Base-by-base conservation (phyloP, 495 filamentous ascomycete species). In the Niebla homalea region DNA sequence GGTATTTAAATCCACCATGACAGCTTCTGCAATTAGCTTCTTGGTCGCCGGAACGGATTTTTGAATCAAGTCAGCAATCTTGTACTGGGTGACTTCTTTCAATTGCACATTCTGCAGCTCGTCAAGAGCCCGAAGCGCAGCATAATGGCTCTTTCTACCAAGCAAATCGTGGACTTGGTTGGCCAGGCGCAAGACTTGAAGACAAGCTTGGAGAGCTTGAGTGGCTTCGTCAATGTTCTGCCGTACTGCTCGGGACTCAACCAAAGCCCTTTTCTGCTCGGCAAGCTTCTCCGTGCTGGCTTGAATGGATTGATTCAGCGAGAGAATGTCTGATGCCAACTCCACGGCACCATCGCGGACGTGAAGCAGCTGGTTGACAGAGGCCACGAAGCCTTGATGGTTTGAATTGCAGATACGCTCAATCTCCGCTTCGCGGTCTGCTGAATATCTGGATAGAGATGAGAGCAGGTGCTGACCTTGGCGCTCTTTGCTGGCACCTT, bases 201-300 rank as follows among this genome's bases (percentile, higher is more conserved):
- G 68, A 53, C 90, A 97, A 59, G 92, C 85, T 57, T 84, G 84
- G 47, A 99, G 74, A 1, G 89, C 89, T 62, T 85, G 75, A 7
- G 81, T 85, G n/a, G 88, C 85, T 59, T 97, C 90, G 51, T 92
- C 85, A 50, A 97, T 94, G 54, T 96, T 99, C 62, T 94, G 88
- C n/a, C 89, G 79, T 29, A 97, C 86, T 44, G 81, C 80, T 43
- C 87, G 76, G 6, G 89, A 94, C 55, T 96, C 87, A 20, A 97
- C 93, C 20, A 97, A 69, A 0, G 81, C 83, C 67, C 87, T 88
- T 67, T 99, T 99, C 67, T 96, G 92, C 63, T 84, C 87, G 0
- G 88, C 90, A 15, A 99, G 71, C 57, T 86, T 89, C 70, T 96
- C 89, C 1, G 90, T 97, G 60, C 87, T 94, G n/a, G 80, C 72